phyloP scores from a whole-genome alignment of 257 asterid genomes.

The Leptodermis oblonga region DNA sequence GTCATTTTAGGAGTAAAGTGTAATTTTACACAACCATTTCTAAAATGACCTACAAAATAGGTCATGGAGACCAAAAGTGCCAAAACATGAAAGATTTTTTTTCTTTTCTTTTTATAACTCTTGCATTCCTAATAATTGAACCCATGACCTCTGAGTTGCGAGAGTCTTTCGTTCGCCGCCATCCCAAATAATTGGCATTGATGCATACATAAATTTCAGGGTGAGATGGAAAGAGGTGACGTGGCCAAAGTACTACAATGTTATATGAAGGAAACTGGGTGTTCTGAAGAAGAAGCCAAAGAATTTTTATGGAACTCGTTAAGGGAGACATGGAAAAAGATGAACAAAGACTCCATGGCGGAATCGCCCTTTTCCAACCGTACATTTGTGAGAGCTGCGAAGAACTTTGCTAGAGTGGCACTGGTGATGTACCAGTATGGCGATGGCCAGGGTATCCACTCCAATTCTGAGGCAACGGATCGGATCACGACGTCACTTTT shows the following conservation, averaged over 20 bases:
- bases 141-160: too few species aligned
- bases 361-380: slow-evolving; percentile 13
- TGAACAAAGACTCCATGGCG: slow-evolving; percentile 20
- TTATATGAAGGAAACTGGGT: slow-evolving; percentile 41
- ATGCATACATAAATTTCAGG: slow-evolving; percentile 1
- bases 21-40: too few species aligned
- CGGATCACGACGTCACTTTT: background rate
- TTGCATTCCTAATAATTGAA: too few species aligned
- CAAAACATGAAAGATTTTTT: too few species aligned
- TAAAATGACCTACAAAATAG: too few species aligned
- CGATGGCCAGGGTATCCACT: slow-evolving; percentile 14
- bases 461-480: slow-evolving; percentile 3
- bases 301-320: slow-evolving; percentile 15
- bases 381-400: slow-evolving; percentile 24
- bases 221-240: slow-evolving; percentile 26
- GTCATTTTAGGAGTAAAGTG: too few species aligned
- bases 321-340: slow-evolving; percentile 29
- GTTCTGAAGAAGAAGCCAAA: slow-evolving; percentile 25
- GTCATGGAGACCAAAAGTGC: too few species aligned
- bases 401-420: slow-evolving; percentile 43
- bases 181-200: too few species aligned
- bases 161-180: too few species aligned
- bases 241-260: slow-evolving; percentile 37
- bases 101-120: too few species aligned
- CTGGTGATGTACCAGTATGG: slow-evolving; percentile 49